Base-by-base conservation (phyloP, 2,329 filamentous ascomycete genomes). In the Talaromyces verruculosus region DNA sequence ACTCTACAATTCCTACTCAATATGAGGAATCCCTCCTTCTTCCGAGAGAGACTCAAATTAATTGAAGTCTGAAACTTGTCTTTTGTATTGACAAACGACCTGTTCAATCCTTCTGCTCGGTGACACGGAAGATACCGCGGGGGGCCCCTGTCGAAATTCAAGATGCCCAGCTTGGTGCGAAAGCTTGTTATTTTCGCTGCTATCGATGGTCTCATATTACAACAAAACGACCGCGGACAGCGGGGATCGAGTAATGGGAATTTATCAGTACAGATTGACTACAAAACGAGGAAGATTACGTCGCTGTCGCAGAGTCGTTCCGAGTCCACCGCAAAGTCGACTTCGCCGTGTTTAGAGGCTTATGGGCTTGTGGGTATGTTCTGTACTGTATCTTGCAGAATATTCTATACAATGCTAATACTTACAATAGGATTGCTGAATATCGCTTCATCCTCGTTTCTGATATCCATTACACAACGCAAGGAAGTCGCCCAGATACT, bases 401-500 rank as follows among this genome's bases (percentile, higher is more conserved):
- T 13, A 5, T 15, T 37, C 1, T 25, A 8, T 15, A 22, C 5
- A 1, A 15, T 30, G 37, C 39, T 60, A 45, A 60, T 11, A 30
- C 1, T 19, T 5, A 19, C 7, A 11, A 59, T 33, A 98, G 94
- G 95, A 25, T 81, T 99, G 1, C 85, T 99, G 53, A 92, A 89
- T 41, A 87, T 98, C 67, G 91, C 93, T 25, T 90, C 88, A 43
- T 86, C 89, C 33, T 91, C 88, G 69, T 98, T 94, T 78, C 85
- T 99, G 6, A 86, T 99, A 66, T 90, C 92, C 11, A 96, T 99
- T 72, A 93, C 90, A 25, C 87, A 88, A 66, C 91, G 94, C 57
- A 87, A 96, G 73, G 91, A 96, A 76, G 93, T 98, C 60, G 95
- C 95, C 2, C 89, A 93, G 69, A 88, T 98, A 60, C 88, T 89